Evolutionary conservation across 768 basidiomycete species (phyloP), one percentile per base, ranked within the genome.

Genomic region (Leccinum longicurvipes): DNA sequence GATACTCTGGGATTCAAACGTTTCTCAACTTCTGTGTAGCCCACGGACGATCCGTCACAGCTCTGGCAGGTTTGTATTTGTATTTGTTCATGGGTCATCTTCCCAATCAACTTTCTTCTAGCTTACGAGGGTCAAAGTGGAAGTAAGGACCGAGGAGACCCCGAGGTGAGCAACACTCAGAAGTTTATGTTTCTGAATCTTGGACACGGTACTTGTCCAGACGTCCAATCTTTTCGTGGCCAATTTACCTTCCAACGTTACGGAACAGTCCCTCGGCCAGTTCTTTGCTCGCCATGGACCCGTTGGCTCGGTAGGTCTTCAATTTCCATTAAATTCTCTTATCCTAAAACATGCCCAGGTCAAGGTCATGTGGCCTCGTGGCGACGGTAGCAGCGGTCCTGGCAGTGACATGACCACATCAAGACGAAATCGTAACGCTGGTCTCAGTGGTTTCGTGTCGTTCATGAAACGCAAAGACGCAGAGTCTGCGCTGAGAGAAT

Each of bases 291-390:
- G 87, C 44, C 80, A 80, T 54, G 97, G 97, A 0, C 92, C 94
- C n/a, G 89, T 99, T 58, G 96, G 89, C 23, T 94, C 92, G 21
- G 92, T 92, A 66, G 48, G 82, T 76, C 6, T 28, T 55, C 25
- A 4, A 10, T 45, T 53, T 27, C 57, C n/a, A 25, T 42, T 11
- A 23, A n/a, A 19, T 39, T 21, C 15, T 53, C 12, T 41, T 17
- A 21, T 31, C 47, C 53, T 24, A 55, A 19, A 28, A 31, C 7
- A 55, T 15, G 24, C 56, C 53, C n/a, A 93, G 91, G 91, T 94
- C 44, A 93, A 96, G 77, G 86, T 98, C 61, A 98, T 98, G 95
- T 98, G 94, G 94, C 96, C 95, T n/a, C 85, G 96, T 39, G 82
- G 85, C 11, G 93, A 95, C 66, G 79, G 74, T 17, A 77, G 80